Percentiles rank a stretch among this genome's conserved stretches.
Conservation (phyloP, 192 early-diverging fungal species). For the Coemansia sp. region DNA sequence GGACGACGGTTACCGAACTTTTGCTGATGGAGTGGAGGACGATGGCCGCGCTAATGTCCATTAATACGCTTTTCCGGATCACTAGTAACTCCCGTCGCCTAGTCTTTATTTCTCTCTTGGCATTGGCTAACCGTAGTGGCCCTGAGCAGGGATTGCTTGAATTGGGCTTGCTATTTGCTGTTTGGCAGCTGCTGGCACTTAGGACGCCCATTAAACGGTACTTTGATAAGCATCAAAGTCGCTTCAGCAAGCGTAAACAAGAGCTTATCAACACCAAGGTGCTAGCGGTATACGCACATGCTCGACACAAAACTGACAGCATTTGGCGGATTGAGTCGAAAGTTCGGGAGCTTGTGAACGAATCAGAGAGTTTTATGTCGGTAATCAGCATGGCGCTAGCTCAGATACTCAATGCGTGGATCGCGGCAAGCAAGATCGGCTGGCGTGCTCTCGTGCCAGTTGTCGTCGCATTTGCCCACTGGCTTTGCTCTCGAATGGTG, state of each 20-base stretch:
- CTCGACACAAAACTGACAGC: neutral
- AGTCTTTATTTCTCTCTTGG: constrained; percentile 1
- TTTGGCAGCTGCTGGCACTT: constrained; percentile 13
- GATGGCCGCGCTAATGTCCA: neutral
- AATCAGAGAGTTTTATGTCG: neutral
- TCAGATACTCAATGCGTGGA: constrained; percentile 21
- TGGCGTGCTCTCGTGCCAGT: constrained; percentile 33
- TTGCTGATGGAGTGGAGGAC: neutral
- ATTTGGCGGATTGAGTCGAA: neutral
- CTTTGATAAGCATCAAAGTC: neutral
- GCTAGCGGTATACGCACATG: neutral
- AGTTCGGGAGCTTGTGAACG: neutral
- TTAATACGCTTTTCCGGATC: neutral
- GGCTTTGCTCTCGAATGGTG: neutral
- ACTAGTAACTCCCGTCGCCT: neutral
- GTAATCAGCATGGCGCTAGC: neutral
- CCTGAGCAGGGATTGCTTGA: neutral
- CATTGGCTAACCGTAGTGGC: neutral
- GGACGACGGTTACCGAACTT: neutral
- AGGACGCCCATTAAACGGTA: neutral
- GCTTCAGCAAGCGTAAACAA: neutral
- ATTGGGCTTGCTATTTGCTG: neutral
- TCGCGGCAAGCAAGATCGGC: constrained; percentile 23
- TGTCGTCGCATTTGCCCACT: constrained; percentile 6
- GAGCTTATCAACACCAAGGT: constrained; percentile 7